phyloP scores from a whole-genome alignment of 768 basidiomycete species.

The Auriscalpium orientale region DNA sequence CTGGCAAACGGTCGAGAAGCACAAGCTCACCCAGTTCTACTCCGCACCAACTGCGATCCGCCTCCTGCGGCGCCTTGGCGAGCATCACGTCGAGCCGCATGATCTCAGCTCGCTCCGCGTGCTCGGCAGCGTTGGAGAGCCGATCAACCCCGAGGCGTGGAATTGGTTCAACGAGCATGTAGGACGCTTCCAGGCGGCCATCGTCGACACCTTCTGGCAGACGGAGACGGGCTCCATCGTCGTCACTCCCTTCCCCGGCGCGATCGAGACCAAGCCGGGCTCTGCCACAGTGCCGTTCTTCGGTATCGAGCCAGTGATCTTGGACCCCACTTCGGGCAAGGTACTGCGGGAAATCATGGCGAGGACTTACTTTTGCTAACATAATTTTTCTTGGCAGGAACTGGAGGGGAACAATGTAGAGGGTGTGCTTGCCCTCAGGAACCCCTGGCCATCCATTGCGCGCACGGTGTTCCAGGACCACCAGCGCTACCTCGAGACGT shows the following conservation, averaged over 20 bases:
- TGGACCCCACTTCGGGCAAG: slow-evolving; percentile 78
- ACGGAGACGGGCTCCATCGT: slow-evolving; percentile 97
- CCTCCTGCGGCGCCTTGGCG: slow-evolving; percentile 77
- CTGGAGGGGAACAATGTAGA: slow-evolving; percentile 79
- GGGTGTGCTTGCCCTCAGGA: slow-evolving; percentile 80
- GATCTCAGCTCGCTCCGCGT: slow-evolving; percentile 81
- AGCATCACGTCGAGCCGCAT: slow-evolving; percentile 75
- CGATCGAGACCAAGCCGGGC: slow-evolving; percentile 92
- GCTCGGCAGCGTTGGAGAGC: slow-evolving; percentile 91
- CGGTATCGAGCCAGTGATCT: slow-evolving; percentile 81
- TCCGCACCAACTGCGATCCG: slow-evolving; percentile 93
- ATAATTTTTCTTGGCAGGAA: slow-evolving; percentile 28
- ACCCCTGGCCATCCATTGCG: slow-evolving; percentile 94
- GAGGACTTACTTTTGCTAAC: no score
- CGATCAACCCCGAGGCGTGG: slow-evolving; percentile 99
- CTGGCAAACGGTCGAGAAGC: slow-evolving; percentile 92
- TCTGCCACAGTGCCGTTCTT: slow-evolving; percentile 98
- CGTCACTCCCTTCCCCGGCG: slow-evolving; percentile 93
- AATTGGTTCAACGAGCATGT: slow-evolving; percentile 98
- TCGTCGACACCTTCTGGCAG: slow-evolving; percentile 96
- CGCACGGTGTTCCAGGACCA: slow-evolving; percentile 91
- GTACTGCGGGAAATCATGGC: slow-evolving; percentile 17
- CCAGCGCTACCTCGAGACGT: slow-evolving; percentile 72
- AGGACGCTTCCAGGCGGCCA: slow-evolving; percentile 79
- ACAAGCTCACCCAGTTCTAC: slow-evolving; percentile 95